Conservation (phyloP, 257 asterid genomes). For the Primulina eburnea region DNA sequence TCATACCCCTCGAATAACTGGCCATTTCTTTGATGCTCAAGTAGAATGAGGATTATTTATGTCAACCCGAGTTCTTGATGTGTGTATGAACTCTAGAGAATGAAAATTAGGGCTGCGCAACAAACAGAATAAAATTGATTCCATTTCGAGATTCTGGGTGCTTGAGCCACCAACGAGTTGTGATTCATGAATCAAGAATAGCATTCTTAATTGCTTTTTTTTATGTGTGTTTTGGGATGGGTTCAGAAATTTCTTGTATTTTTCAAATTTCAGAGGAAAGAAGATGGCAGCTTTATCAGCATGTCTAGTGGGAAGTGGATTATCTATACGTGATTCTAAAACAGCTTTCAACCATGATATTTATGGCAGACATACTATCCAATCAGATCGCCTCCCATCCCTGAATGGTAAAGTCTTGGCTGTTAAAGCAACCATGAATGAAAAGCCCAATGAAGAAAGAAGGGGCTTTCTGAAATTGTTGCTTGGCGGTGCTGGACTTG, state of each 20-base stretch:
- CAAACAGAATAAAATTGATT: background rate
- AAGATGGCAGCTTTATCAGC: conserved; percentile 83
- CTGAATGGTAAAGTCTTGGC: conserved; percentile 30
- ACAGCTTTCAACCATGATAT: conserved; percentile 52
- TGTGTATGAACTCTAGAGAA: background rate
- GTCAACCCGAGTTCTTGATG: background rate
- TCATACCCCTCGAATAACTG: background rate
- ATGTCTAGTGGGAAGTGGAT: conserved; percentile 69
- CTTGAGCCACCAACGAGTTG: background rate
- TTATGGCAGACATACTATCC: conserved; percentile 47
- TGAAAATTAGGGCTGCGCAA: background rate
- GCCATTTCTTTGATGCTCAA: background rate
- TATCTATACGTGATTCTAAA: conserved; percentile 38
- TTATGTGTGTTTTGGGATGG: background rate
- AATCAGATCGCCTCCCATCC: conserved; percentile 50
- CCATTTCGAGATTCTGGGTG: background rate
- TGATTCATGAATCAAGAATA: background rate
- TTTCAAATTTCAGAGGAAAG: conserved; percentile 26
- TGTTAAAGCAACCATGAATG: conserved; percentile 50
- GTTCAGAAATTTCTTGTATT: background rate
- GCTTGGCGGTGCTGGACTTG: conserved; percentile 67
- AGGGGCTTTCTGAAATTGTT: conserved; percentile 73
- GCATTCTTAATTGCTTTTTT: background rate
- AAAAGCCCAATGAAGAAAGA: conserved; percentile 51
- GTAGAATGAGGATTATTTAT: background rate